Base-by-base conservation (phyloP, 1,284 basidiomycete species). In the Ceraceosorus guamensis region DNA sequence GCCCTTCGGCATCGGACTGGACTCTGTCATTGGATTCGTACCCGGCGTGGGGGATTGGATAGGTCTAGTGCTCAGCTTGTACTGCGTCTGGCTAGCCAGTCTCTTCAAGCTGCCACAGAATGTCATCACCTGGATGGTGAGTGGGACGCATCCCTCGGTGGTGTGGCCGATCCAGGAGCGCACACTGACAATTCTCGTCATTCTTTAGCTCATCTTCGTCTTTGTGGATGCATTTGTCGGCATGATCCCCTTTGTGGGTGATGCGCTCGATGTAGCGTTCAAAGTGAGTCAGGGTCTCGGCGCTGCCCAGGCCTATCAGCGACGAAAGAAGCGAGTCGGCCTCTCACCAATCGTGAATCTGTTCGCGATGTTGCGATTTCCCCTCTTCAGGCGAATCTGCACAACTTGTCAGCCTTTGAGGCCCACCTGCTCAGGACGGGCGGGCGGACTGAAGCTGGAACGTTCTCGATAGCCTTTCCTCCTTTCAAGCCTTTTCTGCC, bases 191-290 rank as follows among this genome's bases (percentile, higher is more conserved):
- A 44, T 2, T 44, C 16, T 44, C 16, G 18, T 3, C 2, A 14
- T 32, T 50, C 49, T 46, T 48, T 52, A 50, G 49, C 32, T 50
- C 41, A 44, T 70, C 52, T 73, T 71, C 45, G 61, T 70, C 37
- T 46, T 74, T 13, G 10, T 75, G 13, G 73, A 76, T 60, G 57
- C 59, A 43, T 34, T 68, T 13, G 47, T 76, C 5, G 74, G 74
- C 3, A 52, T 74, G n/a, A 54, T 76, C 11, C 73, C 74, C 37
- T n/a, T 76, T 13, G 52, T 76, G 13, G 74, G 74, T 3, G 73
- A 76, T 54, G 55, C 68, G 4, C 58, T 73, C 14, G 73, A 76
- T 49, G 66, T 76, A 5, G 57, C 71, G 6, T 76, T 75, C 61
- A 73, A 75, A 53, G 65, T 70, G 6, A 76, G 74, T 46, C 49